Evolutionary conservation across 2,329 filamentous ascomycete genomes (phyloP), one percentile per base, ranked within the genome.

Genomic region (Talaromyces albobiverticillius): DNA sequence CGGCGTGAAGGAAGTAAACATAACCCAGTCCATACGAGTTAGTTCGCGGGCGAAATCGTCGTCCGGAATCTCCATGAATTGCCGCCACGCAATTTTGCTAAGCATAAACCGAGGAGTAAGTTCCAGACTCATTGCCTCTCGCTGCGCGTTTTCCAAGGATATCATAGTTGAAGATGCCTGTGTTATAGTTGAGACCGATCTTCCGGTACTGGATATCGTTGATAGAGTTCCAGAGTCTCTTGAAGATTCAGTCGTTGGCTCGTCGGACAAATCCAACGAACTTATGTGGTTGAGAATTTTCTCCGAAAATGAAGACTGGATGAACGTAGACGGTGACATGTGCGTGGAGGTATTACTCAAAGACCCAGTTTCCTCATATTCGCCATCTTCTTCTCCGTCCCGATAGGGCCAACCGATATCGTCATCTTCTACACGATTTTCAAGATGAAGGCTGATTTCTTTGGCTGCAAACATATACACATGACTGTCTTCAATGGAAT

Each of bases 11-110:
- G 91, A 92, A 50, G 89, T 95, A 71, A 96, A 97, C 88, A 97
- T 94, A 70, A 95, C 86, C 93, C 93, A 97, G 73, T 99, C 94
- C 53, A 99, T 95, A 57, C 93, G 82, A 3, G 94, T 97, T 64
- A 99, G 82, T 71, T 99, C 94, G 56, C 88, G 86, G 14, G 93
- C 93, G 61, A 97, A 87, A 46, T 90, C 84, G 57, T 95, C 89
- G 51, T 95, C 88, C 1, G 88, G 81, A 22, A 87, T 87, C 32
- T 89, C 88, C 86, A 97, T 95, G 61, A 97, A 89, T 49, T 88
- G 84, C 61, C 92, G 90, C 79, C 94, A 99, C 57, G 94, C 88
- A 40, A 87, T 79, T 70, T 97, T 97, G 61, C 86, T 89, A 57
- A 96, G 81, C 1, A 85, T 82, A 51, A 88, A 76, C 34, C 81